phyloP scores from a whole-genome alignment of 176 grass and related monocot genomes.

The Microstegium vimineum region DNA sequence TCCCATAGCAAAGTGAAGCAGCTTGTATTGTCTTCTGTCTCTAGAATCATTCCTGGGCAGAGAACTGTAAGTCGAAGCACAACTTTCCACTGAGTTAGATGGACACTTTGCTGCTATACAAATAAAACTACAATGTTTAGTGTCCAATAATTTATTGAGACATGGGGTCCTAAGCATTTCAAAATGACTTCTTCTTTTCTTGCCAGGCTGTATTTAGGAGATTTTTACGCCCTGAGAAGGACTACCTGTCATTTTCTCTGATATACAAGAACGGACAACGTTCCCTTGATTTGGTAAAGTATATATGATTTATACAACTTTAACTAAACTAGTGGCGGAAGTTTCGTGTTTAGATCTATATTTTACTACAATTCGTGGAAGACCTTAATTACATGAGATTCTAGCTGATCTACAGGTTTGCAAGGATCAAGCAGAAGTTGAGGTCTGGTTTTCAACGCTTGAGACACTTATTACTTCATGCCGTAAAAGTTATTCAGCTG shows the following conservation, averaged over 20 bases:
- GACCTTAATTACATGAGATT: constrained; percentile 2
- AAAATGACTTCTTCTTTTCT: constrained; percentile 10
- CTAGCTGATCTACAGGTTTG: constrained; percentile 63
- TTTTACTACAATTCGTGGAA: neutral
- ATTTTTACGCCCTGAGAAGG: constrained; percentile 75
- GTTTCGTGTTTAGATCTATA: constrained; percentile 10
- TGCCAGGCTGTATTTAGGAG: constrained; percentile 78
- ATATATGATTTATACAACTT: constrained; percentile 8
- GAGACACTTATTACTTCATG: constrained; percentile 53
- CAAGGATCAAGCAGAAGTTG: constrained; percentile 89
- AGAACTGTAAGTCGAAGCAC: constrained; percentile 71
- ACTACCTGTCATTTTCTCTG: constrained; percentile 93
- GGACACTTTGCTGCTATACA: constrained; percentile 12
- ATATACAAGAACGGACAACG: constrained; percentile 85
- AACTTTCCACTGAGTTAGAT: neutral
- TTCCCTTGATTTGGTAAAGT: constrained; percentile 92
- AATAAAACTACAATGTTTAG: neutral
- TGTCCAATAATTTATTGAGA: neutral
- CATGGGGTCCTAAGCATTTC: neutral
- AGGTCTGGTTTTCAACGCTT: constrained; percentile 83
- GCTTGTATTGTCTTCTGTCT: constrained; percentile 59
- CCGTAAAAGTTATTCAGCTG: constrained; percentile 38
- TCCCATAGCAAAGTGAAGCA: constrained; percentile 75
- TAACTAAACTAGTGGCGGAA: constrained; percentile 5
- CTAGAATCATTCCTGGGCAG: constrained; percentile 79